These are phyloP conservation scores for Sphagnum magellanicum DNA, from an alignment of 228 moss, liverwort and hornwort genomes.

Conservation along the genomic window DNA sequence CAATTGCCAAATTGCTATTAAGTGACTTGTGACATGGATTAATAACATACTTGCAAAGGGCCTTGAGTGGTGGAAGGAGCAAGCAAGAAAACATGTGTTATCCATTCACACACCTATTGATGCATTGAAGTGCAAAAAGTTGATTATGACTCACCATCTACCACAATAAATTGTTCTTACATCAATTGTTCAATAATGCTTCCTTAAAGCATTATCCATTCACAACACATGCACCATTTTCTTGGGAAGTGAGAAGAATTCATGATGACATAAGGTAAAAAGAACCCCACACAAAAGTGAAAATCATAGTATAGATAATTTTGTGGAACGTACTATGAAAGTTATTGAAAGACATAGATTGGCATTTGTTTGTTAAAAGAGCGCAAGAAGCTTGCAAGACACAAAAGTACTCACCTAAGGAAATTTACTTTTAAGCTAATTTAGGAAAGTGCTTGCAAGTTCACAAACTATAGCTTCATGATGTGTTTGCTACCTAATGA, in stretches of 20 bases:
- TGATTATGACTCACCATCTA: conserved; percentile 33
- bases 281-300: no score
- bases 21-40: no score
- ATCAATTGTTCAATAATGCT: conserved; percentile 46
- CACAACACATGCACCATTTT: conserved; percentile 45
- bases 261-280: not conserved
- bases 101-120: conserved; percentile 79
- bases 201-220: conserved; percentile 70
- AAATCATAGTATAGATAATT: no score
- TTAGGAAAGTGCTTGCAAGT: conserved; percentile 63
- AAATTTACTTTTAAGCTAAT: conserved; percentile 48
- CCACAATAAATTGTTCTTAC: conserved; percentile 39
- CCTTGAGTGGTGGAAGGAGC: conserved; percentile 96
- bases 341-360: no score
- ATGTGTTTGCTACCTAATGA: conserved; percentile 60
- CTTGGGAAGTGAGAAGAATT: not conserved
- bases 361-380: no score
- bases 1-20: no score
- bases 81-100: conserved; percentile 52
- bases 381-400: conserved; percentile 4
- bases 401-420: conserved; percentile 18
- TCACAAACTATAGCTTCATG: conserved; percentile 61
- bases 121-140: conserved; percentile 39
- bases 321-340: no score
- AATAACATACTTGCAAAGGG: conserved; percentile 62